Evolutionary conservation across 75 land plant species (phyloP).

Genomic region (Picea sitchensis): DNA sequence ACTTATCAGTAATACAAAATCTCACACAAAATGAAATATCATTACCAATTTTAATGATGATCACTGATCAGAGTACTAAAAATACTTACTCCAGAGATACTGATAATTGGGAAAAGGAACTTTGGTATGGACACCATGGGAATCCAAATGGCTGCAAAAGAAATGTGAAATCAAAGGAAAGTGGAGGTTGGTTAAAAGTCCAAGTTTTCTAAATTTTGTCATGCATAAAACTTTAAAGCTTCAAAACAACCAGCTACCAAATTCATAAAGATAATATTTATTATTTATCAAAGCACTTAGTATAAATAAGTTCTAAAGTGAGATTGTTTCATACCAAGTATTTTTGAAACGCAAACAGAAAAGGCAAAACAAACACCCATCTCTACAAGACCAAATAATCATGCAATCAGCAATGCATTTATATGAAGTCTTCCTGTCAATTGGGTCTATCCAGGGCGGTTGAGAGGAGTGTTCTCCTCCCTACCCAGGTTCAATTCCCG

Average conservation of each 20-base stretch:
- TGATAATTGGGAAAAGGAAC: slow-evolving; percentile 10
- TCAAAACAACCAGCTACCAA: background rate
- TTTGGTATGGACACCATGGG: slow-evolving; percentile 11
- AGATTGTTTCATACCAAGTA: background rate
- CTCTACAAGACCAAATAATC: no score
- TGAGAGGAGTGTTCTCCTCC: no score
- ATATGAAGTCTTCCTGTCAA: no score
- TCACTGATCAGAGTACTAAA: background rate
- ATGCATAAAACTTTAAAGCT: background rate
- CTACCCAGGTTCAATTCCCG: no score
- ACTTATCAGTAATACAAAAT: background rate
- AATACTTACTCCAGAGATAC: slow-evolving; percentile 12
- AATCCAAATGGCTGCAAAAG: slow-evolving; percentile 8
- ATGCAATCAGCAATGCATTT: no score
- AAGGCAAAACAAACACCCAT: no score
- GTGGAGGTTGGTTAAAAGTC: background rate
- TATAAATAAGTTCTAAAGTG: background rate
- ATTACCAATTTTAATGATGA: background rate
- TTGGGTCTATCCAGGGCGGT: no score
- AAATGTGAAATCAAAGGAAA: background rate
- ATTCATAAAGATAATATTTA: background rate
- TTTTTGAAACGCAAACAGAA: no score
- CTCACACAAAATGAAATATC: background rate
- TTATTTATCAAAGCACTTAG: background rate
- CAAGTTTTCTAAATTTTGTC: background rate